Evolutionary conservation across 192 early-diverging fungal species (phyloP), one percentile per base, ranked within the genome.

Genomic region (Lunasporangiospora selenospora): DNA sequence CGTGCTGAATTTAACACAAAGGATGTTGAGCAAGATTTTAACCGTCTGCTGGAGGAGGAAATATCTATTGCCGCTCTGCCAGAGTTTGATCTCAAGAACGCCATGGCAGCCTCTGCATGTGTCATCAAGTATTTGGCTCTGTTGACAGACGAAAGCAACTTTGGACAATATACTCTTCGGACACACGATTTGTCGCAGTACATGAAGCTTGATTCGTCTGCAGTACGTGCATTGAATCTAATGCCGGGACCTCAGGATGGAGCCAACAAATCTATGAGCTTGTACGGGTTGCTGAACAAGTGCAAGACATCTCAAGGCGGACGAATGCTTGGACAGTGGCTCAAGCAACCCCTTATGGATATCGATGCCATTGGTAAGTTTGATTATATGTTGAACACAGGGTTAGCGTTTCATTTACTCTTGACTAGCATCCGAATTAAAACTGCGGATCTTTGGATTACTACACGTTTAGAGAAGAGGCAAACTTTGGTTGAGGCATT

Each of bases 201-300:
- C 67, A 95, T 97, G 95, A 83, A 85, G 45, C 81, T 98, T 49
- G 97, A 97, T 75, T 89, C 92, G 0, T 87, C 95, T 4, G 97
- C 97, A 0, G 83, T 98, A 5, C 80, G 81, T 21, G 95, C 95
- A 0, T 75, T 98, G 15, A 96, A 96, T 61, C 75, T 98, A 38
- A 87, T 94, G 80, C 93, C 92, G 0, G 79, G 79, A 46, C 78
- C 83, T 6, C 82, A 85, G 24, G 92, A 95, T 59, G 92, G 90
- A 38, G 65, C 62, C 24, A 58, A 65, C 50, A 50, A 61, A 39
- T 71, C 67, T 10, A 55, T 63, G 61, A 73, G 83, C 65, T 73
- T 98, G 29, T 92, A 86, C 52, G 93, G 94, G 0, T 77, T 98
- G 31, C 75, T 98, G 30, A 92, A 96, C 77, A 84, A 90, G 53